Conservation (phyloP, 2,329 filamentous ascomycete genomes). For the Fusarium transvaalense region DNA sequence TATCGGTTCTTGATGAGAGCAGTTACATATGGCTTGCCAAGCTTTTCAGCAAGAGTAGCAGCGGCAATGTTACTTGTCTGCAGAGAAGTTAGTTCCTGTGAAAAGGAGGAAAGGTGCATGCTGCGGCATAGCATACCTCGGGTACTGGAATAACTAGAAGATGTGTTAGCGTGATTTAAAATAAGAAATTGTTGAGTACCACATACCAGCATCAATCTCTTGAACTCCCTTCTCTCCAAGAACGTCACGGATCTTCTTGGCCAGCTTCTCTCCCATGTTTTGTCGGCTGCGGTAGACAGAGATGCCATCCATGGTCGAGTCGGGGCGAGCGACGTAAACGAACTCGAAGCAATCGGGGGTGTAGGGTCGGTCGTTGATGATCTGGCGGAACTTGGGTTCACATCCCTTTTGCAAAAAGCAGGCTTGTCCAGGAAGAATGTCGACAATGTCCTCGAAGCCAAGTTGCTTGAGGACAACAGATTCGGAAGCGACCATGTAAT, state of each 20-base stretch:
- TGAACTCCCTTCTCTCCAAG: conserved; percentile 77
- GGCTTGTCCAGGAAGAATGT: conserved; percentile 86
- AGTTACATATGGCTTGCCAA: conserved; percentile 82
- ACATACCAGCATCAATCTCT: conserved; percentile 76
- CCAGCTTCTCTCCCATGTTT: conserved; percentile 87
- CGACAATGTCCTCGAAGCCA: conserved; percentile 79
- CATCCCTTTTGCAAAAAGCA: conserved; percentile 86
- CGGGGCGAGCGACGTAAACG: conserved; percentile 88
- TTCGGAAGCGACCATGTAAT: conserved; percentile 94
- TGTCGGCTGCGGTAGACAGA: conserved; percentile 86
- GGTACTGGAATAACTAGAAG: conserved; percentile 64
- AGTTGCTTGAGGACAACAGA: conserved; percentile 86
- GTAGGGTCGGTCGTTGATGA: conserved; percentile 76
- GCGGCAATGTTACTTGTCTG: conserved; percentile 86
- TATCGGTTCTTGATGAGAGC: conserved; percentile 93
- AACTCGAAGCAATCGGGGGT: conserved; percentile 71
- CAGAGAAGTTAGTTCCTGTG: conserved; percentile 1
- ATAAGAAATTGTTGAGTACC: not conserved
- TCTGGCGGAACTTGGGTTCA: conserved; percentile 79
- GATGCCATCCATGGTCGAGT: conserved; percentile 87
- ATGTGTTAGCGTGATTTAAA: conserved; percentile 16
- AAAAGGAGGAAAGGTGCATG: not conserved
- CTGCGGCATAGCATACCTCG: conserved; percentile 47
- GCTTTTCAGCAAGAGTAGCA: conserved; percentile 77
- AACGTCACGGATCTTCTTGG: conserved; percentile 75